Evolutionary conservation across 164 flowering plant species (phyloP), one percentile per base, ranked within the genome.

Genomic region (Chimonanthus salicifolius): DNA sequence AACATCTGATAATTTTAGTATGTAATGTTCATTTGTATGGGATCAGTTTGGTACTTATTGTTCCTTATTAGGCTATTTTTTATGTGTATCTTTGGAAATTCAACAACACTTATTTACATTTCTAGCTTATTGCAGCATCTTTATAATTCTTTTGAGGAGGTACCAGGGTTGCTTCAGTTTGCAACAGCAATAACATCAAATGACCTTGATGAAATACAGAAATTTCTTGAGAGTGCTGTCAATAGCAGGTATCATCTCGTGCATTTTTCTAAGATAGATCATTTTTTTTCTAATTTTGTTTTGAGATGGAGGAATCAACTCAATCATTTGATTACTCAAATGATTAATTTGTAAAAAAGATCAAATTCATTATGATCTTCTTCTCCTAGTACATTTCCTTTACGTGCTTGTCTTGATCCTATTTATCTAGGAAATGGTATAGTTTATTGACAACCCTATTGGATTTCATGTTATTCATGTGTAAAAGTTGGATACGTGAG

Each of bases 151-250:
- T 93, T 95, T 80, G 86, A 84, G 78, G 94, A 93, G 86, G 92
- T 92, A 82, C 72, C 82, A 45, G 97, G 97, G 74, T 86, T 71
- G 82, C 85, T 95, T 73, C 90, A 89, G 83, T 90, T 90, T 87
- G 98, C 98, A 50, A 89, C 94, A 70, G 82, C 97, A 68, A 79
- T 89, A 72, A 87, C 85, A 71, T 91, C 98, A 73, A 88, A 81
- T 80, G 98, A 95, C 77, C 88, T 95, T 33, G 98, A 95, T 78
- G 98, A 90, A 82, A 92, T 95, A 83, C 97, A 93, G 67, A 92
- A 84, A 62, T 95, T 95, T 81, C 97, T 95, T 74, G 95, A 92
- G 16, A 77, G 82, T 75, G 84, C 97, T 75, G 92, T 95, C 69
- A 82, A 89, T 73, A 48, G 83, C 49, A 88, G 99, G 99, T 95